These are phyloP conservation scores for Dioszegia crocea DNA, from an alignment of 768 basidiomycete species.

Conservation along the genomic window DNA sequence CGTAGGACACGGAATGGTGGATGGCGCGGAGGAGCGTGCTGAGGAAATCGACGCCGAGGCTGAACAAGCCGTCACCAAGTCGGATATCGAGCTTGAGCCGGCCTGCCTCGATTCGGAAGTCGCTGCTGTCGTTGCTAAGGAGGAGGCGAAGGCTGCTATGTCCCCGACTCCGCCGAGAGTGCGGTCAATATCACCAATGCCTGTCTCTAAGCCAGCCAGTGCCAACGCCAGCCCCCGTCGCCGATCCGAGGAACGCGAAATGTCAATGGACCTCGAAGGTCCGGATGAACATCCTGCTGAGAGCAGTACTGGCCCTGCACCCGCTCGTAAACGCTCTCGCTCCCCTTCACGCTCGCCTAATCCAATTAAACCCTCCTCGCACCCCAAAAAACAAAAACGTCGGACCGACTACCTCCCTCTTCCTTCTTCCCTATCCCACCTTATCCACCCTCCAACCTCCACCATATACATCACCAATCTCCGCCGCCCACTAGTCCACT, in stretches of 20 bases:
- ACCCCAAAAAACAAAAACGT: neutral
- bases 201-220: neutral
- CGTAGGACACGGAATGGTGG: conserved; percentile 32
- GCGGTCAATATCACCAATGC: conserved; percentile 23
- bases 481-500: conserved; percentile 39
- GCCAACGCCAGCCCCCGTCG: neutral
- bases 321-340: conserved; percentile 5
- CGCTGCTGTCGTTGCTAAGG: conserved; percentile 24
- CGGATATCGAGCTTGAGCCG: conserved; percentile 10
- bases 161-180: conserved; percentile 12
- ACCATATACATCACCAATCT: conserved; percentile 47
- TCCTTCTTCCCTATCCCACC: conserved; percentile 34
- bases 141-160: conserved; percentile 21
- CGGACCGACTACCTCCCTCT: conserved; percentile 18
- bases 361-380: neutral
- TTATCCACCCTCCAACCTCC: conserved; percentile 42
- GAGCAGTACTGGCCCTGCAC: neutral
- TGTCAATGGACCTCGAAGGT: neutral
- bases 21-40: conserved; percentile 19
- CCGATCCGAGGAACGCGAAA: neutral
- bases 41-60: conserved; percentile 16
- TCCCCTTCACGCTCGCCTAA: conserved; percentile 3
- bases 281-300: neutral
- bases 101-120: conserved; percentile 21
- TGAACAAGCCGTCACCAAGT: neutral